phyloP scores from a whole-genome alignment of 2,329 filamentous ascomycete genomes.

The Paecilomyces niveus region DNA sequence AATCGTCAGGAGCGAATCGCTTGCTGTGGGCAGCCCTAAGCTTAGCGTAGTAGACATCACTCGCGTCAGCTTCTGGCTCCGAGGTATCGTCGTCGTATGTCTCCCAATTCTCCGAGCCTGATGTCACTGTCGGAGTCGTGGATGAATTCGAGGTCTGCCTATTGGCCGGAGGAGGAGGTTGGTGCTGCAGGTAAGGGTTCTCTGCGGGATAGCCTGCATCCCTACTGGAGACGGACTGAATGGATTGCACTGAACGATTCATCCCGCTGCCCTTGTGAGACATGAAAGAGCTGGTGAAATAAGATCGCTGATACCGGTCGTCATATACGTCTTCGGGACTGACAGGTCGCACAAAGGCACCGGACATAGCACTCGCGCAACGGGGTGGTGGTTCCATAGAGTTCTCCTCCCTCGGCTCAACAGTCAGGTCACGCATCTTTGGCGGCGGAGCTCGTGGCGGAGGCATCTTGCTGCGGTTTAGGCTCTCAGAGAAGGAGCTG shows the following conservation, averaged over 20 bases:
- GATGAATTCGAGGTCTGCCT: constrained; percentile 71
- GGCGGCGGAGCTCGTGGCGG: constrained; percentile 58
- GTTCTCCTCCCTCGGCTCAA: constrained; percentile 41
- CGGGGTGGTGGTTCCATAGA: constrained; percentile 37
- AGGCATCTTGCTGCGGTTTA: constrained; percentile 38
- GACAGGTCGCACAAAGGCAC: constrained; percentile 49
- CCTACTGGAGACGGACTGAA: constrained; percentile 30
- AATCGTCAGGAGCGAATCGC: constrained; percentile 44
- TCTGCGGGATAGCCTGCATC: constrained; percentile 26
- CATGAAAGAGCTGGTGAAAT: constrained; percentile 38
- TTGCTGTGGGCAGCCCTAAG: constrained; percentile 63
- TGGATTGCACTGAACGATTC: constrained; percentile 37
- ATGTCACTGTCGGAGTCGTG: constrained; percentile 56
- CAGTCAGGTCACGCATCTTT: constrained; percentile 80
- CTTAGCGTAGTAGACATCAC: constrained; percentile 74
- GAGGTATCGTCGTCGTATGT: constrained; percentile 77
- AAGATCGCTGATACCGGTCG: constrained; percentile 48
- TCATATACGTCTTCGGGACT: constrained; percentile 81
- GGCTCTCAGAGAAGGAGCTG: constrained; percentile 34
- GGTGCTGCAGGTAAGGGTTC: constrained; percentile 29
- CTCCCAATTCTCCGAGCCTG: constrained; percentile 95
- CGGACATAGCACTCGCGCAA: constrained; percentile 45
- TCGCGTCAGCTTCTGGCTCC: constrained; percentile 65
- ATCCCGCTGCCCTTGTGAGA: constrained; percentile 30
- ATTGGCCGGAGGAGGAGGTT: constrained; percentile 34